Conservation (phyloP, 306 rosid species). For the cucumber (Cucumis sativus) region Cucumber_9930_V3 NC_026658.2:20819501-20820000, state of each 20-base stretch:
- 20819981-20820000: neutral
- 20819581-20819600: constrained; percentile 80
- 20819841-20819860: constrained; percentile 89
- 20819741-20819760: neutral
- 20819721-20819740: constrained; percentile 47
- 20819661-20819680: constrained; percentile 76
- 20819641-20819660: constrained; percentile 92
- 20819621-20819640: constrained; percentile 77
- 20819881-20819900: constrained; percentile 81
- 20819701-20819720: constrained; percentile 92
- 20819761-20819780: neutral
- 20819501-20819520: neutral
- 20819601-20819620: constrained; percentile 87
- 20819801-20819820: constrained; percentile 12
- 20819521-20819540: neutral
- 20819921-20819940: constrained; percentile 72
- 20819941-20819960: constrained; percentile 88
- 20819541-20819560: constrained; percentile 23
- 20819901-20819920: constrained; percentile 74
- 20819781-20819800: constrained; percentile 5
- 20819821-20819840: constrained; percentile 54
- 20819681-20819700: constrained; percentile 76
- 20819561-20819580: constrained; percentile 65
- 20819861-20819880: constrained; percentile 74
- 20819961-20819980: constrained; percentile 31